Percentiles rank a stretch among this genome's conserved stretches.
Conservation (phyloP, 768 basidiomycete species). For the Boletus edulis region DNA sequence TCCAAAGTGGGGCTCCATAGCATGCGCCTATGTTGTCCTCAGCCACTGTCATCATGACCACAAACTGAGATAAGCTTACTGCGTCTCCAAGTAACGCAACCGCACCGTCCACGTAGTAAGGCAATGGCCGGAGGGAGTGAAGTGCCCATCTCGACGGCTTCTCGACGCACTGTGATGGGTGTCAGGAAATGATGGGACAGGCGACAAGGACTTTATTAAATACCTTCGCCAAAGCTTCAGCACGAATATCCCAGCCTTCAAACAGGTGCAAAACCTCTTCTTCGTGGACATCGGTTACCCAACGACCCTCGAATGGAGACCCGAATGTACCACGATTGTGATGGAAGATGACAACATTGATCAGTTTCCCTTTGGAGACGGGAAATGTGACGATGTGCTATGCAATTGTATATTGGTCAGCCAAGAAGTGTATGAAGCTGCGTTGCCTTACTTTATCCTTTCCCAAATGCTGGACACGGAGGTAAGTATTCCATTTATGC, state of each 20-base stretch:
- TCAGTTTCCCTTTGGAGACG: constrained; percentile 33
- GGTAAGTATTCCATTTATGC: not conserved
- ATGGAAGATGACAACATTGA: constrained; percentile 36
- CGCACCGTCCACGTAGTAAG: not conserved
- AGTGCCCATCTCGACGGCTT: constrained; percentile 43
- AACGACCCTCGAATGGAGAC: constrained; percentile 29
- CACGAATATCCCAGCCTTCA: constrained; percentile 23
- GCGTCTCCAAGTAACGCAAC: constrained; percentile 50
- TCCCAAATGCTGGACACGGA: constrained; percentile 21
- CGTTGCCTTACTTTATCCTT: constrained; percentile 11
- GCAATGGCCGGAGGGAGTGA: constrained; percentile 34
- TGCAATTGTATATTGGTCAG: not conserved
- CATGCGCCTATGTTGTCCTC: constrained; percentile 38
- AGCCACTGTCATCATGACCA: not conserved
- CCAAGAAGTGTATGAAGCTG: not conserved
- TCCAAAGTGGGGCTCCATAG: constrained; percentile 45
- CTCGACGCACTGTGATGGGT: constrained; percentile 31
- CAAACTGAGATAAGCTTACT: constrained; percentile 21
- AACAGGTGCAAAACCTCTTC: constrained; percentile 32
- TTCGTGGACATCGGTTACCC: constrained; percentile 28
- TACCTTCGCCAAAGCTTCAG: constrained; percentile 14
- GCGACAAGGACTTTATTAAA: not conserved
- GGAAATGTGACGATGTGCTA: constrained; percentile 43
- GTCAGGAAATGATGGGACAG: not conserved
- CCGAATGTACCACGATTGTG: constrained; percentile 30